phyloP scores from a whole-genome alignment of 257 asterid genomes.

The Solanum neorickii region DNA sequence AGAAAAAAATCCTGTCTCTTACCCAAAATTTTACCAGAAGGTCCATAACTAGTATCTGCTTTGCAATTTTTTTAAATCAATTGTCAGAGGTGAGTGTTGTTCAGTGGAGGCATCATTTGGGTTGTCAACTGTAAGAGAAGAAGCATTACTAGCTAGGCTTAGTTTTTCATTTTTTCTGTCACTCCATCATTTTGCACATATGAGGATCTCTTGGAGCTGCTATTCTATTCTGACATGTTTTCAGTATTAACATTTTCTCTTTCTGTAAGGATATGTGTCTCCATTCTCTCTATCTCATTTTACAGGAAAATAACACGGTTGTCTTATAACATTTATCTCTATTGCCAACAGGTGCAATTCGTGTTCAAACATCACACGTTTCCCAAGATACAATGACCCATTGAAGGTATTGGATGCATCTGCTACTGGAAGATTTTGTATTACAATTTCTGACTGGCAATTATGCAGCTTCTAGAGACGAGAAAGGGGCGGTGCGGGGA shows the following conservation, averaged over 20 bases:
- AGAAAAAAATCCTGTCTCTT: neutral
- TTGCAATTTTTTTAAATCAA: neutral
- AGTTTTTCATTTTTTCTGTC: neutral
- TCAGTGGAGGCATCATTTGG: neutral
- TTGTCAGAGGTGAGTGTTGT: neutral
- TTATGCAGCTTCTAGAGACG: constrained; percentile 79
- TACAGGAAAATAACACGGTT: neutral
- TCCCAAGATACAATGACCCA: constrained; percentile 94
- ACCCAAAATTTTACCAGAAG: neutral
- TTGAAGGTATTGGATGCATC: constrained; percentile 46
- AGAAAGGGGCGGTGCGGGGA: constrained; percentile 96
- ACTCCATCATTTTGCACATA: neutral
- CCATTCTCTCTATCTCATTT: neutral
- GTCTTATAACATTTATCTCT: neutral
- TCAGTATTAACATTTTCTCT: neutral
- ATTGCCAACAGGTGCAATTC: constrained; percentile 56
- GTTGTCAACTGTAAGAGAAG: neutral
- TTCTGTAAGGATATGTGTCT: neutral
- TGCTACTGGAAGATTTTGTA: neutral
- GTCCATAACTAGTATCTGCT: neutral
- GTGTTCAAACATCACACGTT: constrained; percentile 66
- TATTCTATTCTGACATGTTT: neutral
- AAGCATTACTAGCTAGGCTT: neutral
- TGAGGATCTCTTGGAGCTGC: neutral
- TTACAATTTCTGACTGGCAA: constrained; percentile 5